Base-by-base conservation (phyloP, 2,329 filamentous ascomycete genomes). In the Aspergillus chevalieri region DNA sequence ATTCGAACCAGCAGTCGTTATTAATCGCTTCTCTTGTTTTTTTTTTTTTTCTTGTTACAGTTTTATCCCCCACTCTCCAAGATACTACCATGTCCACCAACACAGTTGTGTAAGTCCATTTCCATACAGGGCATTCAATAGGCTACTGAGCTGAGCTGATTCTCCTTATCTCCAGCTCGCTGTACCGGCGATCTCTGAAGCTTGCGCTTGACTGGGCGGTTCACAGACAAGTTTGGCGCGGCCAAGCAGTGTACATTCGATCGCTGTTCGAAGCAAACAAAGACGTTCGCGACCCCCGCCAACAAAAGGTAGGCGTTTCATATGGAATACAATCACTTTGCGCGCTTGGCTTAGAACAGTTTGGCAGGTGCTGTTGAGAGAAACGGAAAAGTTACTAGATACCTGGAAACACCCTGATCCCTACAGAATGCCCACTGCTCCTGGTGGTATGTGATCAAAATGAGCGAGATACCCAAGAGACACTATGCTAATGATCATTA, bases 331-430 rank as follows among this genome's bases (percentile, higher is more conserved):
- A 36, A 36, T n/a, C 6, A 12, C 6, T 14, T 21, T 33, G 21
- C 12, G 3, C 17, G n/a, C 3, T n/a, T 44, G 24, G 17, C 21
- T 39, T 38, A 33, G 12, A 21, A 19, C 28, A 39, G 17, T 38
- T 49, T 56, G 26, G 52, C 41, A 98, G 93, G 83, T 83, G 45
- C 73, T 98, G 51, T 79, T 97, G 57, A 82, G 84, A 54, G 90
- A 96, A 74, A 92, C 93, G 4, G 91, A 97, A 71, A 86, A 86
- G 60, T 69, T 96, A 51, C 76, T 98, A 55, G 83, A 93, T 64
- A 87, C 85, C 71, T 98, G 92, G 92, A 97, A 97, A 75, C 93
- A 98, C 66, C 93, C 93, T 3, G 93, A 98, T 69, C 91, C 93
- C 28, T 97, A 95, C 69, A 78, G 82, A 60, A 82, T 86, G 57